phyloP scores from a whole-genome alignment of 805 yeast genomes.

The Yueomyces sinensis region DNA sequence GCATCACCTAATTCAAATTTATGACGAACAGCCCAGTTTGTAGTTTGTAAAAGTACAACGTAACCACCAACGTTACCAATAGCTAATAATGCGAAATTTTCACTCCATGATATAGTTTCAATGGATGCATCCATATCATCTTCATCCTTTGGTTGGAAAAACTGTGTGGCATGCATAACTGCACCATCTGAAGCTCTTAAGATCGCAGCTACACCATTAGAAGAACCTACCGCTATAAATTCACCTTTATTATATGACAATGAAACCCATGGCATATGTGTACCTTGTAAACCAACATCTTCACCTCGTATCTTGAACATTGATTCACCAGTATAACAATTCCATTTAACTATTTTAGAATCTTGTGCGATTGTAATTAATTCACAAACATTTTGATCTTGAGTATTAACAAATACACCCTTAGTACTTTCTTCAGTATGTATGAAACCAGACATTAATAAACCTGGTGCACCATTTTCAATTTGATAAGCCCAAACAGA shows the following conservation, averaged over 20 bases:
- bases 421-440: slow-evolving; percentile 73
- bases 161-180: slow-evolving; percentile 50
- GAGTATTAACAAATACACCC: slow-evolving; percentile 56
- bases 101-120: slow-evolving; percentile 78
- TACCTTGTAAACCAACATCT: slow-evolving; percentile 46
- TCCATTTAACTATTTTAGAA: slow-evolving; percentile 80
- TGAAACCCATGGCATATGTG: slow-evolving; percentile 83
- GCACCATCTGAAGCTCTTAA: slow-evolving; percentile 65
- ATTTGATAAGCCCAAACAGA: slow-evolving; percentile 88
- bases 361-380: slow-evolving; percentile 75
- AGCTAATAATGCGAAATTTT: slow-evolving; percentile 52
- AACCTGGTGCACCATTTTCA: slow-evolving; percentile 46
- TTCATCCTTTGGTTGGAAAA: slow-evolving; percentile 51
- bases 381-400: slow-evolving; percentile 44
- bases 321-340: slow-evolving; percentile 63
- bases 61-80: slow-evolving; percentile 85
- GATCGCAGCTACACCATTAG: slow-evolving; percentile 79
- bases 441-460: slow-evolving; percentile 64
- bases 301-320: slow-evolving; percentile 52
- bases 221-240: slow-evolving; percentile 66
- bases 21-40: slow-evolving; percentile 77
- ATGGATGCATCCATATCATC: slow-evolving; percentile 41
- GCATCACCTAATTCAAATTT: slow-evolving; percentile 64
- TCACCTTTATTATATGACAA: slow-evolving; percentile 33
- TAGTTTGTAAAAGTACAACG: slow-evolving; percentile 67